These are phyloP conservation scores for Zygosaccharomyces pseudobailii DNA, from an alignment of 1,139 yeast genomes.

Conservation along the genomic window DNA sequence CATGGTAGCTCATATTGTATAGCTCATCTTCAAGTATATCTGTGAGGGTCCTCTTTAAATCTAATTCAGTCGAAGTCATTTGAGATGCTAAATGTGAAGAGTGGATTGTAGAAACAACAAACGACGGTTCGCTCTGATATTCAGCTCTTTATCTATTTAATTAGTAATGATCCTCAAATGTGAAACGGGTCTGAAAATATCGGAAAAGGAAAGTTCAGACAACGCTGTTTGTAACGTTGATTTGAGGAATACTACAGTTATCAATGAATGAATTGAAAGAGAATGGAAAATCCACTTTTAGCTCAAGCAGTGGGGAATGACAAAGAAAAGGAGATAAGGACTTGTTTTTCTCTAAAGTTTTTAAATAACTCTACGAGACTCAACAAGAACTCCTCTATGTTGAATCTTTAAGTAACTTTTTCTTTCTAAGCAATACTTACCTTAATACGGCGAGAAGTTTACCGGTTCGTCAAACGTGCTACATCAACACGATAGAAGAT, in stretches of 20 bases:
- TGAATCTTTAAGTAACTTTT: neutral
- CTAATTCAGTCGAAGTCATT: conserved; percentile 30
- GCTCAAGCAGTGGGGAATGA: neutral
- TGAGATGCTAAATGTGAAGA: neutral
- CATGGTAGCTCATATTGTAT: conserved; percentile 38
- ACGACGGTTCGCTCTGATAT: neutral
- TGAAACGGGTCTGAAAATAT: neutral
- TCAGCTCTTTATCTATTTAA: neutral
- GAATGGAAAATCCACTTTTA: neutral
- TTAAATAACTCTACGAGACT: neutral
- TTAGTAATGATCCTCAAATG: conserved; percentile 1
- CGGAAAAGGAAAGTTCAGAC: neutral
- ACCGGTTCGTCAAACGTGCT: neutral
- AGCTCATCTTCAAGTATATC: conserved; percentile 65
- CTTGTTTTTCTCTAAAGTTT: neutral
- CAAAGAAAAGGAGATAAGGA: neutral
- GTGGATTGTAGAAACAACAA: neutral
- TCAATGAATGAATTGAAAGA: neutral
- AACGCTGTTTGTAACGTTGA: neutral
- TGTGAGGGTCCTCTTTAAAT: conserved; percentile 46
- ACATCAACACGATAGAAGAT: neutral
- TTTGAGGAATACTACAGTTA: neutral
- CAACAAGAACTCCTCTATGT: neutral
- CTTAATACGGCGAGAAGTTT: neutral
- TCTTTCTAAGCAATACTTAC: neutral